Percentiles rank a stretch among this genome's conserved stretches.
Evolutionary conservation across 1,139 yeast species (phyloP).

Genomic region (Debaryomyces sp.): DNA sequence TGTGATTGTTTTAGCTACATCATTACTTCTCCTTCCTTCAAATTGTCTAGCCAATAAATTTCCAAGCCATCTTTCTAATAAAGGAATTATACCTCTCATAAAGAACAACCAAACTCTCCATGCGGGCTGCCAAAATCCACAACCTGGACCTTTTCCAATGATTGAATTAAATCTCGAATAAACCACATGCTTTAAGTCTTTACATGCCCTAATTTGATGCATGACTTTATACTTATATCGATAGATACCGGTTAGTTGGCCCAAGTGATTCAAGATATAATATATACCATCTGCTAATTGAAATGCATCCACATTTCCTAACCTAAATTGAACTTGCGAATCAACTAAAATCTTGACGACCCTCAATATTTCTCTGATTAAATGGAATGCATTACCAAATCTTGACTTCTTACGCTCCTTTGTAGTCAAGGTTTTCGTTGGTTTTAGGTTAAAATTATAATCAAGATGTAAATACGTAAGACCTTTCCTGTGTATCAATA

Average conservation of each 20-base stretch:
- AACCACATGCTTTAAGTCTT: constrained; percentile 90
- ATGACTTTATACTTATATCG: constrained; percentile 95
- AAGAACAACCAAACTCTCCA: constrained; percentile 98
- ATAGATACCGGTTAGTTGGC: constrained; percentile 95
- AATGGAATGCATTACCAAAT: constrained; percentile 95
- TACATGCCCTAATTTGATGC: constrained; percentile 97
- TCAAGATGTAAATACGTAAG: constrained; percentile 91
- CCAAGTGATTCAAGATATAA: constrained; percentile 88
- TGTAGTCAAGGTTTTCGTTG: constrained; percentile 94
- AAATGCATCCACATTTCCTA: constrained; percentile 90
- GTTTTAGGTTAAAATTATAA: constrained; percentile 92
- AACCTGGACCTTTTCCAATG: constrained; percentile 97
- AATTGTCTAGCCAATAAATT: constrained; percentile 90
- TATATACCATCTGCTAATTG: constrained; percentile 95
- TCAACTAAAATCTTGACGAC: constrained; percentile 86
- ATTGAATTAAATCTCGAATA: constrained; percentile 77
- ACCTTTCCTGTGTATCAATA: constrained; percentile 89
- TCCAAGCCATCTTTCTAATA: constrained; percentile 93
- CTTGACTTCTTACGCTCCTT: constrained; percentile 95
- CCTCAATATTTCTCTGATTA: constrained; percentile 85
- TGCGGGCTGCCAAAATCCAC: constrained; percentile 99
- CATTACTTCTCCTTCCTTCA: constrained; percentile 93
- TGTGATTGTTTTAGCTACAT: constrained; percentile 90
- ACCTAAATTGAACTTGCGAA: constrained; percentile 86
- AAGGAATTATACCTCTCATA: constrained; percentile 89